Evolutionary conservation across 2,329 filamentous ascomycete genomes (phyloP), one percentile per base, ranked within the genome.

Genomic region (Bipolaris cookei): DNA sequence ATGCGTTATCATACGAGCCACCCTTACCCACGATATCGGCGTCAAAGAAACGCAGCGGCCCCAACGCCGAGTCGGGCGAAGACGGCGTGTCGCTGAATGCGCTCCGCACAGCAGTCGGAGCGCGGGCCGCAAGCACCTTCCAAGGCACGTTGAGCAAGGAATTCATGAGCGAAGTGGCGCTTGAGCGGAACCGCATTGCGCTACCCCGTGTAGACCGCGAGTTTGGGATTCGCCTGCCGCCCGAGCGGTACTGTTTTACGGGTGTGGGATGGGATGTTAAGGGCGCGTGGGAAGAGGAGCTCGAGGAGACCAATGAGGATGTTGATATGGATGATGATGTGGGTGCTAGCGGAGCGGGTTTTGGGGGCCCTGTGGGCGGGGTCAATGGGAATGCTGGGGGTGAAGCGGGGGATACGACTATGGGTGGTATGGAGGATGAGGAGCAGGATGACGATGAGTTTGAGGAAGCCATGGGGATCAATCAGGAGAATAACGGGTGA

Each of bases 101-200:
- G 38, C 81, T 93, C 32, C 84, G 88, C 62, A 84, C 91, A n/a
- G 89, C 90, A 21, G 90, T 93, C 54, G 84, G 86, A 4, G 86
- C 84, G 44, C 81, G 90, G 3, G 81, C 90, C 41, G 84, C 86
- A 28, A 89, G 88, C 72, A 88, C 90, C 71, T 92, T 92, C 77
- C 35, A 43, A 3, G 84, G 60, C 77, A 84, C 60, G 81, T 83
- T 69, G 79, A 84, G 86, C 0, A 93, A 93, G 72, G 90, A 94
- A 64, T 92, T 90, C 75, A 82, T 93, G 79, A 79, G 88, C 54
- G 89, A 92, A 72, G 80, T 92, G n/a, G 90, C 74, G 45, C 60
- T 53, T 2, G 74, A 76, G 38, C 77, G 81, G 63, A 69, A 93
- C 84, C 51, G 58, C 20, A 73, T 64, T 55, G 73, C 71, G 53